phyloP scores from a whole-genome alignment of 2,329 filamentous ascomycete species.

The Aspergillus awamori region DNA sequence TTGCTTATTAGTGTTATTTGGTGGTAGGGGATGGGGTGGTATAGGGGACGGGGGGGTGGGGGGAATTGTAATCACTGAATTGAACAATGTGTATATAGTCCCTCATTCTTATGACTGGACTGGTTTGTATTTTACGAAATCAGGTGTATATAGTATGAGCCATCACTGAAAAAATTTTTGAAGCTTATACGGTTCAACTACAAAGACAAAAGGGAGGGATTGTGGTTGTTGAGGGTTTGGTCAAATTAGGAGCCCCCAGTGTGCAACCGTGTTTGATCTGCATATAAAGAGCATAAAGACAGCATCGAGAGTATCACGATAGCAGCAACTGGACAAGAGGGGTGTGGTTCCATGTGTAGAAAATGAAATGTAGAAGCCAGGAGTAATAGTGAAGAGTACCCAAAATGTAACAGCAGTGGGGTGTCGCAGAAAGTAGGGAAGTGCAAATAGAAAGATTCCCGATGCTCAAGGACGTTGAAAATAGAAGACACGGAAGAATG shows the following conservation, averaged over 20 bases:
- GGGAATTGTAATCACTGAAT: background rate
- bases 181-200: background rate
- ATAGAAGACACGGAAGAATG: slow-evolving; percentile 1
- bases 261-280: slow-evolving; percentile 14
- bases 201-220: background rate
- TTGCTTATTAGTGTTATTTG: background rate
- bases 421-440: background rate
- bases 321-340: slow-evolving; percentile 11
- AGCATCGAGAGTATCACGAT: slow-evolving; percentile 12
- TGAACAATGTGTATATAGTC: background rate
- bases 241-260: slow-evolving; percentile 19
- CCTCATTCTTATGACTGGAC: background rate
- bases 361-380: background rate
- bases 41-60: too few relatives aligned
- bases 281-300: slow-evolving; percentile 17
- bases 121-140: background rate
- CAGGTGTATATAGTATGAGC: background rate
- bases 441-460: background rate
- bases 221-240: slow-evolving; percentile 1
- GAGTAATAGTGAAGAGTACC: background rate
- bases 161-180: background rate
- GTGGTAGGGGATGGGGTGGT: background rate
- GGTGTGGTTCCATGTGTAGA: background rate
- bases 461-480: background rate
- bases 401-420: background rate